A percentile compares a stretch with the other conserved stretches of the same genome.
phyloP scores from a whole-genome alignment of 495 filamentous ascomycete species.

The Tirmania nivea region DNA sequence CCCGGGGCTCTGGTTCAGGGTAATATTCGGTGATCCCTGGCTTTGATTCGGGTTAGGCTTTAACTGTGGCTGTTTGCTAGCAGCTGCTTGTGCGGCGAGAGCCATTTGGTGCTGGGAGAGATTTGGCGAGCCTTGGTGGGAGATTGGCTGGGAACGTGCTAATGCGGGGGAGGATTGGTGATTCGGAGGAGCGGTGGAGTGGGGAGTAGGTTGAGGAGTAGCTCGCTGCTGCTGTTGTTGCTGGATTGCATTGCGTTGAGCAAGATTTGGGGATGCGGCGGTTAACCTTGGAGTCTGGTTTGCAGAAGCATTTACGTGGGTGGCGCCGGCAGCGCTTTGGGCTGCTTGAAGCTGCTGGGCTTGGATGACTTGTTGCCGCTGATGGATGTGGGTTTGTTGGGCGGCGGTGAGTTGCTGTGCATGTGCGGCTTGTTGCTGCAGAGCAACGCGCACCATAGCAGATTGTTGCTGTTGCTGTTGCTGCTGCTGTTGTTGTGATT shows the following conservation, averaged over 20 bases:
- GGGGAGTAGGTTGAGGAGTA: neutral
- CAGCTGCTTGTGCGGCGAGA: neutral
- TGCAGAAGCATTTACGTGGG: constrained; percentile 2
- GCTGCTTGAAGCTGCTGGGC: neutral
- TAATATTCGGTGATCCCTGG: neutral
- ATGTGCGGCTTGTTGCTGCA: constrained; percentile 8
- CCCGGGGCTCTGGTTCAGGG: neutral
- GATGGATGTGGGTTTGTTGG: constrained; percentile 7
- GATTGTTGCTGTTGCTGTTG: constrained; percentile 9
- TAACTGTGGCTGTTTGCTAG: neutral
- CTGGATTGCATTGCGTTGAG: neutral
- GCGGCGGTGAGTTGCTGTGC: constrained; percentile 11
- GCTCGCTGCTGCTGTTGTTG: neutral
- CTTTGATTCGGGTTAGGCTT: neutral
- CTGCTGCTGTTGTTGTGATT: constrained; percentile 12
- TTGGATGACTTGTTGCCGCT: constrained; percentile 6
- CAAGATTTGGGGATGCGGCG: neutral
- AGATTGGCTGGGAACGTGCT: neutral
- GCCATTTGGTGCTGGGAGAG: neutral
- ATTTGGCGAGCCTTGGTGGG: neutral
- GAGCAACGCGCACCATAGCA: constrained; percentile 4
- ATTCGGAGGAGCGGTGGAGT: neutral
- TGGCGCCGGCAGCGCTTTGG: constrained; percentile 5
- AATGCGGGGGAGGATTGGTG: neutral
- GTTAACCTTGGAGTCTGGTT: neutral